phyloP scores from a whole-genome alignment of 2,329 filamentous ascomycete genomes.

The Blastomyces silverae region DNA sequence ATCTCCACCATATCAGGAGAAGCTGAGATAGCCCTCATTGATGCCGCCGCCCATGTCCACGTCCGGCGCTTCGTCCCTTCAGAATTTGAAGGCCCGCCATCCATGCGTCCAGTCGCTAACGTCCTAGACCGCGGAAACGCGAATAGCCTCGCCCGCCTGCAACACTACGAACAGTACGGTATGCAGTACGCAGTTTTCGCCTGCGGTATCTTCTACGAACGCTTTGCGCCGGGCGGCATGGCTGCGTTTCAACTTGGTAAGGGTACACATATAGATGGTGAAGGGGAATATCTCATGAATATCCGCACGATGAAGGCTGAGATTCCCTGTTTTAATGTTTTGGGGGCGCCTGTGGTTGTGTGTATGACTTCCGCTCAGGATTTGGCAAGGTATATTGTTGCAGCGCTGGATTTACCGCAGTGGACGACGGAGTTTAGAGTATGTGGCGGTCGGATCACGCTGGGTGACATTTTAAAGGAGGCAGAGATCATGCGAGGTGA shows the following conservation, averaged over 20 bases:
- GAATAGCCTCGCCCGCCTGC: slow-evolving; percentile 52
- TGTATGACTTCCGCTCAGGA: slow-evolving; percentile 65
- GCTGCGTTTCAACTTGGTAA: slow-evolving; percentile 53
- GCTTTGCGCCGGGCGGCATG: slow-evolving; percentile 63
- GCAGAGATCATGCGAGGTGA: slow-evolving; percentile 45
- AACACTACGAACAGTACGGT: slow-evolving; percentile 45
- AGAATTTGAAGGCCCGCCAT: slow-evolving; percentile 63
- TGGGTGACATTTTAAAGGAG: slow-evolving; percentile 54
- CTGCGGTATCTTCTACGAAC: slow-evolving; percentile 69
- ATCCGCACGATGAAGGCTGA: slow-evolving; percentile 53
- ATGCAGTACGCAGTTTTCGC: slow-evolving; percentile 66
- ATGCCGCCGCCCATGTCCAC: slow-evolving; percentile 58
- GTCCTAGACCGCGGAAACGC: slow-evolving; percentile 56
- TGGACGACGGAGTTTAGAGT: slow-evolving; percentile 67
- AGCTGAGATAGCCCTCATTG: slow-evolving; percentile 64
- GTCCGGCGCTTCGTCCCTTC: slow-evolving; percentile 67
- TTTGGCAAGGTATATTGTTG: slow-evolving; percentile 61
- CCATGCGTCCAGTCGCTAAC: slow-evolving; percentile 50
- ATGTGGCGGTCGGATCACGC: slow-evolving; percentile 58
- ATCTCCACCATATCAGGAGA: slow-evolving; percentile 65
- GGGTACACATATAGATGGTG: slow-evolving; percentile 48
- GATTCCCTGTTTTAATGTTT: slow-evolving; percentile 51
- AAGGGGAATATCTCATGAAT: slow-evolving; percentile 62
- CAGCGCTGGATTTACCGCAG: slow-evolving; percentile 55
- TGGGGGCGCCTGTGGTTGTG: slow-evolving; percentile 50